A percentile compares a stretch with the other conserved stretches of the same genome.
Conservation (phyloP, 108 stramenopile species). For the Pseudonitzschia multistriata region DNA sequence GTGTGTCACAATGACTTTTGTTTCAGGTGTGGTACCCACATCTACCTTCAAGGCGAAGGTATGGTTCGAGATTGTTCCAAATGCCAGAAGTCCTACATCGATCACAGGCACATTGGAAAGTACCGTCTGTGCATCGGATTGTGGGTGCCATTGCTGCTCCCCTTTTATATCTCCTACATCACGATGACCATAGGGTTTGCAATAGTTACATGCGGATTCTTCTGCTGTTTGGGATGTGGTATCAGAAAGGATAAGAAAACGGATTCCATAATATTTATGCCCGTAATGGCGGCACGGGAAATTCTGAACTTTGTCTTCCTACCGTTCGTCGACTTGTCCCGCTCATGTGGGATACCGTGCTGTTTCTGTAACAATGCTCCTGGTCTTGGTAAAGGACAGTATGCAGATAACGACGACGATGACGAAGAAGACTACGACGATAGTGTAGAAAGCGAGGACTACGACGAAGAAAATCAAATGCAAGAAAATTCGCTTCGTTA, state of each 20-base stretch:
- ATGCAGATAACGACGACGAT: not conserved
- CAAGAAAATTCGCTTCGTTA: too few species aligned
- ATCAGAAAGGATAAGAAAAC: not conserved
- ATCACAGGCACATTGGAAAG: constrained; percentile 33
- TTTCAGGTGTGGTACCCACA: constrained; percentile 42
- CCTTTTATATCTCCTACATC: constrained; percentile 25
- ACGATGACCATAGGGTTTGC: constrained; percentile 18
- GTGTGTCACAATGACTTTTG: constrained; percentile 44
- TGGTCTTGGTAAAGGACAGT: not conserved
- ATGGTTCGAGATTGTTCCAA: constrained; percentile 34
- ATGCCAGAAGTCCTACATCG: constrained; percentile 39
- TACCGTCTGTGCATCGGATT: constrained; percentile 23
- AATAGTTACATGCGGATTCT: constrained; percentile 27
- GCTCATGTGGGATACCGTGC: constrained; percentile 20
- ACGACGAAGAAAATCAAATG: constrained; percentile 5
- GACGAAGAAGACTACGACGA: constrained; percentile 1
- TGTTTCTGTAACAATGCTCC: constrained; percentile 13
- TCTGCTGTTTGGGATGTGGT: constrained; percentile 39
- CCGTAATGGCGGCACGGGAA: not conserved
- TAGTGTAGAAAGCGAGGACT: not conserved
- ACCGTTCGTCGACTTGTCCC: constrained; percentile 20
- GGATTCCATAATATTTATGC: not conserved
- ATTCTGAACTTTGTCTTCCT: constrained; percentile 17
- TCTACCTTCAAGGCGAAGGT: constrained; percentile 20
- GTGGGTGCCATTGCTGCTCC: constrained; percentile 33